phyloP scores from a whole-genome alignment of 805 yeast species.

The Kodamaea sagamina region DNA sequence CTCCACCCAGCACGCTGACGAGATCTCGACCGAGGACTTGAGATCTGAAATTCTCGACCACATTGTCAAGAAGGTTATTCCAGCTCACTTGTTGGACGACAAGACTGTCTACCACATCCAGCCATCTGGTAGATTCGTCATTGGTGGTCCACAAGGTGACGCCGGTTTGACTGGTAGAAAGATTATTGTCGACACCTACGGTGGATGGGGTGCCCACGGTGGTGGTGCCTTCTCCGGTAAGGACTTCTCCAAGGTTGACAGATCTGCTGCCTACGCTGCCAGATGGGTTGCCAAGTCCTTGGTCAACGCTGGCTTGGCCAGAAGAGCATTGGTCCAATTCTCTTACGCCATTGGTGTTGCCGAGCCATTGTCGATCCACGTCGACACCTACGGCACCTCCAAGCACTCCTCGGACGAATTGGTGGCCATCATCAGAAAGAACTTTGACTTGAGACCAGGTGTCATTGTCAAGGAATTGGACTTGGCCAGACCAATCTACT shows the following conservation, averaged over 20 bases:
- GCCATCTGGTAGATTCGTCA: constrained; percentile 99
- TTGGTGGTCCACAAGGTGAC: constrained; percentile 99
- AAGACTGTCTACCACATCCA: constrained; percentile 97
- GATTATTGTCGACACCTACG: constrained; percentile 99
- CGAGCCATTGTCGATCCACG: constrained; percentile 96
- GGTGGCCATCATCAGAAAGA: constrained; percentile 85
- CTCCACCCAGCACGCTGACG: constrained; percentile 97
- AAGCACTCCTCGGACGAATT: constrained; percentile 85
- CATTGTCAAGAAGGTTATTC: constrained; percentile 89
- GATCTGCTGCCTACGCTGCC: constrained; percentile 99
- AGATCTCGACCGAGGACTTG: constrained; percentile 89
- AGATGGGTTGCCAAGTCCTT: constrained; percentile 99
- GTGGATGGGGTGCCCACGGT: constrained; percentile 99
- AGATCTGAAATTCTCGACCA: constrained; percentile 77
- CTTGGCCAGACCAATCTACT: constrained; percentile 98
- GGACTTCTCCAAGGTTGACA: constrained; percentile 99
- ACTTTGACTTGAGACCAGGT: constrained; percentile 99
- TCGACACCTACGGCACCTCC: constrained; percentile 98
- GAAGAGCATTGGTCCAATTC: constrained; percentile 97
- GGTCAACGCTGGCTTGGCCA: constrained; percentile 91
- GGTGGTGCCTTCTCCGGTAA: constrained; percentile 99
- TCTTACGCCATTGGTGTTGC: constrained; percentile 99
- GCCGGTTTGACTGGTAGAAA: constrained; percentile 99
- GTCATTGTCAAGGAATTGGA: constrained; percentile 94
- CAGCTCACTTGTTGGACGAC: constrained; percentile 86